Evolutionary conservation across 768 basidiomycete species (phyloP).

Genomic region (Collybiopsis confluens): DNA sequence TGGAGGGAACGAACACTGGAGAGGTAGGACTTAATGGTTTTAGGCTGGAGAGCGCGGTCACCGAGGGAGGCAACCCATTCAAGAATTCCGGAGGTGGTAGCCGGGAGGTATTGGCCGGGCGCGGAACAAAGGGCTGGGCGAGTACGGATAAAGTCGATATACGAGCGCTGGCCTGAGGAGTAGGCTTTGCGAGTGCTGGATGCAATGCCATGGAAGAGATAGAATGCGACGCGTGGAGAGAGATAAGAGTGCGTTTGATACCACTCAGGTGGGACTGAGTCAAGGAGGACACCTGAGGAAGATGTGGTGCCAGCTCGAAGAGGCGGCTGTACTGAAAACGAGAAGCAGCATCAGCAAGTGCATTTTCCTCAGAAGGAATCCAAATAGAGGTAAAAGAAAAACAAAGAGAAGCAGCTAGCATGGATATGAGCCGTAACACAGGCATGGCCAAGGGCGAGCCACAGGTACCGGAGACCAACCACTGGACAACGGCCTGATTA

Average conservation of each 20-base stretch:
- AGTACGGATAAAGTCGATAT: too few relatives aligned
- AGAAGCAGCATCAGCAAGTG: conserved; percentile 11
- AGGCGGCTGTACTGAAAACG: conserved; percentile 15
- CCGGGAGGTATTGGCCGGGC: conserved; percentile 12
- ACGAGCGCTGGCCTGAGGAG: too few relatives aligned
- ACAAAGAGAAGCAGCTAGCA: conserved; percentile 2
- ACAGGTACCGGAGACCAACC: conserved; percentile 5
- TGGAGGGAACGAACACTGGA: conserved; percentile 23
- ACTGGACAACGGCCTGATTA: too few relatives aligned
- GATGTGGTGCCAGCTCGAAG: conserved; percentile 14
- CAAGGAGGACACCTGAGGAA: conserved; percentile 4
- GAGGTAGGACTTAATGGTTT: too few relatives aligned
- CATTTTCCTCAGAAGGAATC: conserved; percentile 1
- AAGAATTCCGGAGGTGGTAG: conserved; percentile 8
- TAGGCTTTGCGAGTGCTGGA: conserved; percentile 25
- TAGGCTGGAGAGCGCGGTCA: too few relatives aligned
- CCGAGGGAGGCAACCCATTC: conserved; percentile 14
- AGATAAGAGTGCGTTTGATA: conserved; percentile 8
- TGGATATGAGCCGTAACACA: too few relatives aligned
- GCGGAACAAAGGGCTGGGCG: too few relatives aligned
- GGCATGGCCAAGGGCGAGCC: too few relatives aligned
- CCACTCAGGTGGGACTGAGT: conserved; percentile 13
- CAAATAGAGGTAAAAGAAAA: conserved; percentile 9
- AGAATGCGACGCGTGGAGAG: conserved; percentile 27
- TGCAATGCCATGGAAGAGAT: too few relatives aligned